Evolutionary conservation across 345 rosid genomes (phyloP).

Genomic region (Acer campestre): DNA sequence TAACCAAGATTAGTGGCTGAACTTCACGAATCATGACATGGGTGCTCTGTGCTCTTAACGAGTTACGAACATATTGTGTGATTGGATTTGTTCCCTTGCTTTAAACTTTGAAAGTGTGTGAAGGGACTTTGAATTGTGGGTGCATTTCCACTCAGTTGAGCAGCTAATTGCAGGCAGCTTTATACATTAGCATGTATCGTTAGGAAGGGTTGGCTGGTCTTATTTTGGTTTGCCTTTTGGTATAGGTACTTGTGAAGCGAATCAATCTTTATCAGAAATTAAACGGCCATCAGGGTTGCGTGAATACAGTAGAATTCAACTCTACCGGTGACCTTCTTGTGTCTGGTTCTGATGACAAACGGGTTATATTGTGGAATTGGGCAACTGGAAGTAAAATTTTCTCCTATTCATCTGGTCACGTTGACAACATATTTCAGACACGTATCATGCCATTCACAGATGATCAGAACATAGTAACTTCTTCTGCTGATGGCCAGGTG

Average conservation of each 20-base stretch:
- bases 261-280: slow-evolving; percentile 51
- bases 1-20: not conserved
- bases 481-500: slow-evolving; percentile 72
- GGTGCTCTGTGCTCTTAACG: too few species aligned
- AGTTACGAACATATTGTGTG: not conserved
- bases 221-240: slow-evolving; percentile 11
- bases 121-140: not conserved
- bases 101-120: not conserved
- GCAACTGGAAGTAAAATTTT: slow-evolving; percentile 24
- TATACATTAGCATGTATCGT: not conserved
- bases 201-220: not conserved
- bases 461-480: slow-evolving; percentile 52
- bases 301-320: slow-evolving; percentile 54
- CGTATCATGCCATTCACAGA: slow-evolving; percentile 56
- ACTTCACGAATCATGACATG: not conserved
- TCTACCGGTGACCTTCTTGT: slow-evolving; percentile 57
- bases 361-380: slow-evolving; percentile 58
- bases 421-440: slow-evolving; percentile 59
- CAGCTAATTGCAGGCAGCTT: not conserved
- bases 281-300: slow-evolving; percentile 62
- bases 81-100: not conserved
- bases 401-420: slow-evolving; percentile 60
- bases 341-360: slow-evolving; percentile 66
- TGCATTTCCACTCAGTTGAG: not conserved
- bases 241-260: slow-evolving; percentile 45